phyloP scores from a whole-genome alignment of 441 rosid genomes.

The Lepidium campestre region DNA sequence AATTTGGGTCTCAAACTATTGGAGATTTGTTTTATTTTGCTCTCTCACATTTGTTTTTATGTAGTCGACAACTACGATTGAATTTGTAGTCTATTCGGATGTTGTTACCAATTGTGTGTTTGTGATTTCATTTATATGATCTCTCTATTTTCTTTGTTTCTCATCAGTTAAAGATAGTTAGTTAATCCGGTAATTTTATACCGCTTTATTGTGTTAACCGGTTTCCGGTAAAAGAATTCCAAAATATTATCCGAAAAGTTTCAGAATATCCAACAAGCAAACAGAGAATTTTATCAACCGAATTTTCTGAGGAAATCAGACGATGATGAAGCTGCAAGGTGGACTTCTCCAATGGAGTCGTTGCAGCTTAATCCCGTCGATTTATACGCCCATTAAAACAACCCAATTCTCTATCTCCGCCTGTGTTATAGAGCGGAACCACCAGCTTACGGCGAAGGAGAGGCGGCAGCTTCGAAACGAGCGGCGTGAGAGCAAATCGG shows the following conservation, averaged over 20 bases:
- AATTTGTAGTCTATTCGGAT: neutral
- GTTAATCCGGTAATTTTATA: neutral
- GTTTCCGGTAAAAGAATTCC: neutral
- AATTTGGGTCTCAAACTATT: neutral
- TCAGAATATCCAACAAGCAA: neutral
- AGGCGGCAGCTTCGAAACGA: constrained; percentile 72
- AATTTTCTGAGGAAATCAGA: neutral
- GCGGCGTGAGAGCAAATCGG: constrained; percentile 58
- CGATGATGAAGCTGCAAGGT: constrained; percentile 45
- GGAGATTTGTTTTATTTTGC: constrained; percentile 14
- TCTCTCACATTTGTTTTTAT: neutral
- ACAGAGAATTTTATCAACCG: neutral
- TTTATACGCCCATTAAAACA: constrained; percentile 18
- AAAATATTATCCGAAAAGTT: constrained; percentile 20
- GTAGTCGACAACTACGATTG: neutral
- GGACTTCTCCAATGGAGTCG: constrained; percentile 65
- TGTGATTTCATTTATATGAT: neutral
- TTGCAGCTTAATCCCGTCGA: constrained; percentile 27
- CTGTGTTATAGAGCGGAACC: constrained; percentile 30
- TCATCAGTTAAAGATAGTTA: no score
- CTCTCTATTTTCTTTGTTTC: neutral
- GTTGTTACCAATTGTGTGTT: constrained; percentile 1
- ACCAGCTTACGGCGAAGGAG: constrained; percentile 62
- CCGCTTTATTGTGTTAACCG: neutral
- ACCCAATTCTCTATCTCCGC: constrained; percentile 28